These are phyloP conservation scores for Linnemannia schmuckeri DNA, from an alignment of 192 early-diverging fungal genomes.

Conservation along the genomic window DNA sequence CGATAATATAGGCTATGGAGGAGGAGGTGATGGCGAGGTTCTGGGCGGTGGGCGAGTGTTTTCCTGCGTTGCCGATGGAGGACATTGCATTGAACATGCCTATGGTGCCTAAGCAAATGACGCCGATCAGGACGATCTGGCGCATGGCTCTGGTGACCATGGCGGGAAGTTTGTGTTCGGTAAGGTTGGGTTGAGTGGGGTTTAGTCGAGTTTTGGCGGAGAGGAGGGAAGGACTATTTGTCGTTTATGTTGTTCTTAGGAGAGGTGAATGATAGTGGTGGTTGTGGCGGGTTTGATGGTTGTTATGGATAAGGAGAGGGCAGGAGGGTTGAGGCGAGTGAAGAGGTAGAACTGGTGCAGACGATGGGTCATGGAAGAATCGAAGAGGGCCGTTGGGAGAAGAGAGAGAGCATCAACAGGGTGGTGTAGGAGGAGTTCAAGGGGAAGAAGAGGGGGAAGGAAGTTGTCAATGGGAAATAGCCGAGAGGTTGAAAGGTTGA, in stretches of 20 bases:
- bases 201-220: background rate
- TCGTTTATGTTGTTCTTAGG: background rate
- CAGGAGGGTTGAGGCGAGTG: background rate
- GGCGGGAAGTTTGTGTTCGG: constrained; percentile 1
- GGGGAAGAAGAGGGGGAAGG: background rate
- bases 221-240: background rate
- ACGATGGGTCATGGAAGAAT: background rate
- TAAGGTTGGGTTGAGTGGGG: background rate
- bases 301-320: background rate
- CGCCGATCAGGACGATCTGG: constrained; percentile 56
- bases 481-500: background rate
- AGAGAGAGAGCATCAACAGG: background rate
- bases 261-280: background rate
- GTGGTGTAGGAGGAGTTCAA: background rate
- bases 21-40: constrained; percentile 52
- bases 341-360: background rate
- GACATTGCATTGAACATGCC: constrained; percentile 58
- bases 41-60: constrained; percentile 50
- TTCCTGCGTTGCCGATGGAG: constrained; percentile 51
- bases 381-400: background rate
- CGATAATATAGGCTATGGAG: constrained; percentile 75
- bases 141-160: constrained; percentile 56
- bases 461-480: background rate
- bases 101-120: constrained; percentile 57
- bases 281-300: background rate